These are phyloP conservation scores for Torulaspora globosa DNA, from an alignment of 1,139 yeast species.

Conservation along the genomic window DNA sequence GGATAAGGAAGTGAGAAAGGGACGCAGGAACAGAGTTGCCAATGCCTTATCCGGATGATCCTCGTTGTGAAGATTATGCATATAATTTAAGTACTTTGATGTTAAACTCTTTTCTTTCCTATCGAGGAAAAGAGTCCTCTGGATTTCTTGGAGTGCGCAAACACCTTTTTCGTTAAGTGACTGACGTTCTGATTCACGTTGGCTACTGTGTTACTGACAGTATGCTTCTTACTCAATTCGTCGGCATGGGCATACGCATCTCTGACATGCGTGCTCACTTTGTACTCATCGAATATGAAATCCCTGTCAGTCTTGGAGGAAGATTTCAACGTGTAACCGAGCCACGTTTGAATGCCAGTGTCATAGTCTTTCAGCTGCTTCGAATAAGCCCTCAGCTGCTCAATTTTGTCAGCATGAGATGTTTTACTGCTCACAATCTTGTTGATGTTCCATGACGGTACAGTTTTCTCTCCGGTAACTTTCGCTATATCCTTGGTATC, in stretches of 20 bases:
- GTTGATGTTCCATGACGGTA: slow-evolving; percentile 29
- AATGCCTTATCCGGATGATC: slow-evolving; percentile 25
- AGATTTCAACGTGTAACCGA: slow-evolving; percentile 32
- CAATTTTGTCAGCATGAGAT: slow-evolving; percentile 26
- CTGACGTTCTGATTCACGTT: slow-evolving; percentile 37
- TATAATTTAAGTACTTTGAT: slow-evolving; percentile 1
- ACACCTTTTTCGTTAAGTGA: slow-evolving; percentile 36
- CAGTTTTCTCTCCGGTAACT: slow-evolving; percentile 12
- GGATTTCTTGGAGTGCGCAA: slow-evolving; percentile 36
- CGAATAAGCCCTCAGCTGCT: slow-evolving; percentile 24
- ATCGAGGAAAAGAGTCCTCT: slow-evolving; percentile 36
- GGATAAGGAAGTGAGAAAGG: slow-evolving; percentile 78
- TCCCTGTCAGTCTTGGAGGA: slow-evolving; percentile 28
- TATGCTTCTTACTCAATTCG: slow-evolving; percentile 33
- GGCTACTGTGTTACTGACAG: slow-evolving; percentile 36
- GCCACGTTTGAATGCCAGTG: slow-evolving; percentile 35
- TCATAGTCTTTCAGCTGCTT: slow-evolving; percentile 26
- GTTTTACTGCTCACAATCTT: slow-evolving; percentile 25
- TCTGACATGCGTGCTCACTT: slow-evolving; percentile 34
- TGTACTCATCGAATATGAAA: slow-evolving; percentile 34
- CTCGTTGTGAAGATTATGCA: slow-evolving; percentile 5
- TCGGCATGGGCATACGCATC: slow-evolving; percentile 39
- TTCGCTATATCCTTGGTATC: slow-evolving; percentile 18
- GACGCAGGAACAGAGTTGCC: slow-evolving; percentile 49
- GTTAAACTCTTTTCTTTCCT: slow-evolving; percentile 29